A percentile compares a stretch with the other conserved stretches of the same genome.
phyloP scores from a whole-genome alignment of 257 asterid species.

The Verbena officinalis region DNA sequence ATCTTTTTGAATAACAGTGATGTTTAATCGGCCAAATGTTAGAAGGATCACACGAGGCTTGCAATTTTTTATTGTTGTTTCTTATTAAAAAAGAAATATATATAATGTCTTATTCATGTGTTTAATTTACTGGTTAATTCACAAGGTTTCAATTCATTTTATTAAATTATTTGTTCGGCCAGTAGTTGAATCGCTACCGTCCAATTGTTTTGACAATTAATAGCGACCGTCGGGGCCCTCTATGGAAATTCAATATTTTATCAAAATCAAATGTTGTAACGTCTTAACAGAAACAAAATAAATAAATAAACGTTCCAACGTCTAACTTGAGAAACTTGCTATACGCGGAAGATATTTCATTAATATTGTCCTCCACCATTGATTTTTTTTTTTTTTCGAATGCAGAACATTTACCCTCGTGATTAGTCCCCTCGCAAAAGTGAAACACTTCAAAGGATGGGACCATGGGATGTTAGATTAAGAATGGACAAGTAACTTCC shows the following conservation, averaged over 20 bases:
- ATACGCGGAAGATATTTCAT: too few relatives aligned
- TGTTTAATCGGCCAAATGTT: conserved; percentile 17
- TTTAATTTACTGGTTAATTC: conserved; percentile 6
- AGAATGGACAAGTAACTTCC: too few relatives aligned
- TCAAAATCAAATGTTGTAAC: background rate
- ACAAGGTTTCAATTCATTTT: background rate
- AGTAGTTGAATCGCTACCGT: conserved; percentile 21
- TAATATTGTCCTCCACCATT: too few relatives aligned
- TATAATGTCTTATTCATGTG: conserved; percentile 2
- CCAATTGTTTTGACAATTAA: conserved; percentile 5
- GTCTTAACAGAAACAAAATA: background rate
- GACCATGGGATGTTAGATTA: too few relatives aligned
- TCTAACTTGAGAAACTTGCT: background rate
- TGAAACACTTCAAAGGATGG: too few relatives aligned
- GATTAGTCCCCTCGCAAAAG: too few relatives aligned
- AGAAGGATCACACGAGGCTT: conserved; percentile 26
- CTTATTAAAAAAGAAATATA: background rate
- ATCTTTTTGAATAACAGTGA: background rate
- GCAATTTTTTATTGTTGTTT: background rate
- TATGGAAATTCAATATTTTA: background rate
- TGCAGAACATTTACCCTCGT: too few relatives aligned
- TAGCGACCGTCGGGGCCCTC: background rate
- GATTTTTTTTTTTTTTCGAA: too few relatives aligned
- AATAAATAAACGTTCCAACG: background rate
- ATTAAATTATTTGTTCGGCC: background rate